These are phyloP conservation scores for Saitozyma sp. DNA, from an alignment of 768 basidiomycete species.

Conservation along the genomic window DNA sequence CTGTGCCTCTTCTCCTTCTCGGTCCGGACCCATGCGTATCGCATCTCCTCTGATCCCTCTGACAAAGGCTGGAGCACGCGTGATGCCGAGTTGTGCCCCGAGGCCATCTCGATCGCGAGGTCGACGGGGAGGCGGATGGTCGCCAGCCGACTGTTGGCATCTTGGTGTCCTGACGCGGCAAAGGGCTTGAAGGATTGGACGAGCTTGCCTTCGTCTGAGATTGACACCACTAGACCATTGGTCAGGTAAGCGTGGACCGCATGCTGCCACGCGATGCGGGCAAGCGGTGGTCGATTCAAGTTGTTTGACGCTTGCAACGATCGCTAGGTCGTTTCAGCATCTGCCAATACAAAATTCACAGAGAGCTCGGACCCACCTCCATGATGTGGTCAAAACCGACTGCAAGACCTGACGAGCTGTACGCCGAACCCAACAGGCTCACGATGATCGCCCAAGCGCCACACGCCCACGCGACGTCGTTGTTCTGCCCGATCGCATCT, in stretches of 20 bases:
- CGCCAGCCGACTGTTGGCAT: slow-evolving; percentile 24
- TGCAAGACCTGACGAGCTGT: slow-evolving; percentile 33
- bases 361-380: slow-evolving; percentile 31
- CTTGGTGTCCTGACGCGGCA: slow-evolving; percentile 13
- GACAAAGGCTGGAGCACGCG: slow-evolving; percentile 1
- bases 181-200: slow-evolving; percentile 32
- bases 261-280: slow-evolving; percentile 45
- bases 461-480: slow-evolving; percentile 47
- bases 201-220: slow-evolving; percentile 19
- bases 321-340: slow-evolving; percentile 19
- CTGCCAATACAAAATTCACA: too few relatives aligned
- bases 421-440: slow-evolving; percentile 41
- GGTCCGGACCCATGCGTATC: slow-evolving; percentile 27
- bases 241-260: slow-evolving; percentile 46
- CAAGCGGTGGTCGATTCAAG: slow-evolving; percentile 25
- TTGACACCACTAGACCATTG: slow-evolving; percentile 20
- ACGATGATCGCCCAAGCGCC: slow-evolving; percentile 44
- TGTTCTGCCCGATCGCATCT: slow-evolving; percentile 29
- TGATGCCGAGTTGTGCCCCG: slow-evolving; percentile 8
- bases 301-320: slow-evolving; percentile 33
- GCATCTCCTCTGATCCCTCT: neutral
- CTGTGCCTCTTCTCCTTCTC: slow-evolving; percentile 30
- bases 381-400: slow-evolving; percentile 41
- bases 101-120: slow-evolving; percentile 31
- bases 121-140: slow-evolving; percentile 37